A percentile compares a stretch with the other conserved stretches of the same genome.
phyloP scores from a whole-genome alignment of 192 early-diverging fungal species.

The Cladochytrium replicatum region DNA sequence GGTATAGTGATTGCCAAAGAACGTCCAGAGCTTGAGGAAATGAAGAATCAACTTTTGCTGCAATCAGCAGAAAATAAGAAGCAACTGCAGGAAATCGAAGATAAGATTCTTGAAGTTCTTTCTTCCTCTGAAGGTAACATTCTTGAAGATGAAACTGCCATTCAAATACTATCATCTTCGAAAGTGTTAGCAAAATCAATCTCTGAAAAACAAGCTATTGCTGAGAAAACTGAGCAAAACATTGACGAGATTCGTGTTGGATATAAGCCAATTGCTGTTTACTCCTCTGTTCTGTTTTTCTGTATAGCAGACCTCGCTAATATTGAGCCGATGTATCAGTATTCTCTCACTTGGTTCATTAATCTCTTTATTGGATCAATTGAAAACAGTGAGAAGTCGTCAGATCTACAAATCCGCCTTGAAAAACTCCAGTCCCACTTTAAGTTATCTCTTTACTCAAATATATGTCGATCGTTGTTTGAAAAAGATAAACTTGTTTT shows the following conservation, averaged over 20 bases:
- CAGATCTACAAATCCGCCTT: constrained; percentile 36
- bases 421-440: constrained; percentile 40
- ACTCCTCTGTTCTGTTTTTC: constrained; percentile 47
- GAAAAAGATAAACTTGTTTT: constrained; percentile 59
- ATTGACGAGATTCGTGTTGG: constrained; percentile 54
- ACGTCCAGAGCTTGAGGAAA: constrained; percentile 49
- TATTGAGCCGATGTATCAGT: constrained; percentile 58
- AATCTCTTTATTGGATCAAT: constrained; percentile 46
- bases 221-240: constrained; percentile 49
- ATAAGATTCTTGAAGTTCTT: constrained; percentile 52
- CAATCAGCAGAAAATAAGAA: constrained; percentile 54
- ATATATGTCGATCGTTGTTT: constrained; percentile 52
- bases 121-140: constrained; percentile 51
- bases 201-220: constrained; percentile 45
- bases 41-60: constrained; percentile 45
- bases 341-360: constrained; percentile 52
- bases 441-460: constrained; percentile 44
- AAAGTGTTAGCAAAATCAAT: constrained; percentile 52
- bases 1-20: constrained; percentile 58
- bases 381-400: constrained; percentile 44
- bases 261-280: constrained; percentile 45
- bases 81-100: constrained; percentile 50
- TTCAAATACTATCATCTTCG: constrained; percentile 51
- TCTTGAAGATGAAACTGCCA: constrained; percentile 53
- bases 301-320: constrained; percentile 53